Evolutionary conservation across 2,329 filamentous ascomycete genomes (phyloP).

Genomic region (Pleurostoma richardsiae): DNA sequence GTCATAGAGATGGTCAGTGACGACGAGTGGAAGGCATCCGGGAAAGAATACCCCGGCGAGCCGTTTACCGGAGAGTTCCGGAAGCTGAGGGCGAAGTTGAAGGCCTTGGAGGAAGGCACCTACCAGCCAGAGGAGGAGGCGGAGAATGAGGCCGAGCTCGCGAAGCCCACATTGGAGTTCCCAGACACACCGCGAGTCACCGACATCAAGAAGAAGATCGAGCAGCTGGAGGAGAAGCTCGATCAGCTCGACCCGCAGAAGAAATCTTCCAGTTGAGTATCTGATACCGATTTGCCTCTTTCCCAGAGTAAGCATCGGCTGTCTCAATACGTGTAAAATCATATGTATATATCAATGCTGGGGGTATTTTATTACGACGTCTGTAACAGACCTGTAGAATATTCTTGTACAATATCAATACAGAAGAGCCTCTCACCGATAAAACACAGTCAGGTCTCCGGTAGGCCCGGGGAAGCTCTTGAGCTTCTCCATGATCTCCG

Average conservation of each 20-base stretch:
- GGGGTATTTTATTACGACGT: not conserved
- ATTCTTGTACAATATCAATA: slow-evolving; percentile 13
- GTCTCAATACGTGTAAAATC: not conserved
- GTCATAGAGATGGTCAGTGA: slow-evolving; percentile 56
- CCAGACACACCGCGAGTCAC: slow-evolving; percentile 2
- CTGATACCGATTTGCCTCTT: too few relatives aligned
- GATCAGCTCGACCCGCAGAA: slow-evolving; percentile 1
- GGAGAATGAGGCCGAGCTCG: not conserved
- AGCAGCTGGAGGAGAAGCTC: slow-evolving; percentile 14
- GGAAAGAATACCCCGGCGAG: slow-evolving; percentile 48
- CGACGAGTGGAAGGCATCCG: slow-evolving; percentile 44
- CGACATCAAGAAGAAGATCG: slow-evolving; percentile 12
- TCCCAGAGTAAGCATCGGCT: not conserved
- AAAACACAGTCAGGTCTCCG: slow-evolving; percentile 50
- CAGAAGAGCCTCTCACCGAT: slow-evolving; percentile 29
- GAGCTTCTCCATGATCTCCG: slow-evolving; percentile 64
- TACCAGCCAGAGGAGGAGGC: slow-evolving; percentile 1
- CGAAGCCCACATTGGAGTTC: slow-evolving; percentile 11
- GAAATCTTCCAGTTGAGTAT: too few relatives aligned
- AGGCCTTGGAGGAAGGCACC: slow-evolving; percentile 7
- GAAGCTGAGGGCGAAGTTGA: slow-evolving; percentile 30
- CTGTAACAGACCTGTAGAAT: not conserved
- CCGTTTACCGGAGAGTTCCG: slow-evolving; percentile 43
- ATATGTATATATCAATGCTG: not conserved
- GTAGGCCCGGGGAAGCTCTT: slow-evolving; percentile 49